Evolutionary conservation across 1,284 basidiomycete species (phyloP), one percentile per base, ranked within the genome.

Genomic region (Apiotrichum mycotoxinovorans): DNA sequence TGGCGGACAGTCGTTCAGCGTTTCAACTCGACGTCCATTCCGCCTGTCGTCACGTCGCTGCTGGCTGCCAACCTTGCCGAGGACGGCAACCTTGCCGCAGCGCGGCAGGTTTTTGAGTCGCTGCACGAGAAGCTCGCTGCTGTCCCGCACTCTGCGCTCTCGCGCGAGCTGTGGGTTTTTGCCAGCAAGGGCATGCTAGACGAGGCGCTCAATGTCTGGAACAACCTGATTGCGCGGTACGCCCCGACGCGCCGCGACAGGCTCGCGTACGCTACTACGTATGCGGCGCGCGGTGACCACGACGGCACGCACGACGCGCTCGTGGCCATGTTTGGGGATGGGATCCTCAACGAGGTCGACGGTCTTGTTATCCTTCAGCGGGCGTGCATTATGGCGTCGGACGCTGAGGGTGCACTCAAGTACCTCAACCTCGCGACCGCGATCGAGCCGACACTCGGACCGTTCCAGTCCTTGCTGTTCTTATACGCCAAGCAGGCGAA

Each of bases 401-500:
- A 67, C 30, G 37, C 52, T 11, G 54, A 61, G 7, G 34, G 33
- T 4, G 63, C 67, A 4, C 48, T 59, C 27, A 35, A 41, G 9
- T 54, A 59, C 22, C 53, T 70, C 42, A 23, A 54, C 15, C 45
- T 46, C 3, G 58, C 66, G 10, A 60, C 45, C 12, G 27, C 38
- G 2, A 35, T 63, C 17, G 25, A 38, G 18, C 66, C 64, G 5
- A 50, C 51, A 0, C 12, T 63, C 1, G 46, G 47, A 30, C 55
- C 62, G 9, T 69, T 57, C 71, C 85, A 83, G 61, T 80, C 81
- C 58, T 77, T 91, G 50, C 77, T 92, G 25, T 79, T 83, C 52
- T 79, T 80, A 40, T 85, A 88, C 65, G 83, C 85, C 14, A 70
- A 76, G 48, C 80, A 80, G 17, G 83, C 81, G 27, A 85, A 89